Evolutionary conservation across 352 stramenopile genomes (phyloP).

Genomic region (Blastocystis sp.): DNA sequence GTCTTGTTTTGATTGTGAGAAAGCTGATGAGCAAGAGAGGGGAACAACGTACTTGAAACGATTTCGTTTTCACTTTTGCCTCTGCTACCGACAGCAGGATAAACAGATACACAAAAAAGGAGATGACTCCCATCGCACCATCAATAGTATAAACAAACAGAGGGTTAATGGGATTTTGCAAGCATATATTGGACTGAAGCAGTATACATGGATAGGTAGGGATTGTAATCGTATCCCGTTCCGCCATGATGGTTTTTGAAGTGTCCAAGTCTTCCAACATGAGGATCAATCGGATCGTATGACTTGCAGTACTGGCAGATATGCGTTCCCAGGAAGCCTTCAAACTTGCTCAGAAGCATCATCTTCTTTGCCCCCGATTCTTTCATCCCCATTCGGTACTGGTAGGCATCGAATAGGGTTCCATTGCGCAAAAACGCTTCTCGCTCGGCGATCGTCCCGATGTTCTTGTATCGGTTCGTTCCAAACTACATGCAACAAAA

Average conservation of each 20-base stretch:
- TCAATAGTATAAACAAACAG: neutral
- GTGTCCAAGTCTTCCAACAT: neutral
- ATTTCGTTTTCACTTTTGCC: neutral
- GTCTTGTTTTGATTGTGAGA: neutral
- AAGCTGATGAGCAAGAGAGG: neutral
- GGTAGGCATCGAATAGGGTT: conserved; percentile 10
- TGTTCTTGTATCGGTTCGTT: neutral
- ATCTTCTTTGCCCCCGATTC: neutral
- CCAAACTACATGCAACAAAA: neutral
- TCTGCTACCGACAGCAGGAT: neutral
- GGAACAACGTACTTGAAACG: neutral
- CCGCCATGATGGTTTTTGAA: conserved; percentile 8
- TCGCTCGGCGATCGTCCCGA: neutral
- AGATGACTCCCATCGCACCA: neutral
- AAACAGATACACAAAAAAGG: neutral
- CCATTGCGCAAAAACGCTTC: neutral
- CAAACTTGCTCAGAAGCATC: neutral
- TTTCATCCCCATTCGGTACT: neutral
- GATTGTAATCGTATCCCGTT: neutral
- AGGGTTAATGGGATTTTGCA: neutral
- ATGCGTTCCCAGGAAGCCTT: neutral
- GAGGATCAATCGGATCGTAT: neutral
- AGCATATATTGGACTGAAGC: neutral
- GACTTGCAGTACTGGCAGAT: neutral
- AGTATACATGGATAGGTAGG: neutral